Evolutionary conservation across 495 filamentous ascomycete species (phyloP), one percentile per base, ranked within the genome.

Genomic region (Cenococcum geophilum): DNA sequence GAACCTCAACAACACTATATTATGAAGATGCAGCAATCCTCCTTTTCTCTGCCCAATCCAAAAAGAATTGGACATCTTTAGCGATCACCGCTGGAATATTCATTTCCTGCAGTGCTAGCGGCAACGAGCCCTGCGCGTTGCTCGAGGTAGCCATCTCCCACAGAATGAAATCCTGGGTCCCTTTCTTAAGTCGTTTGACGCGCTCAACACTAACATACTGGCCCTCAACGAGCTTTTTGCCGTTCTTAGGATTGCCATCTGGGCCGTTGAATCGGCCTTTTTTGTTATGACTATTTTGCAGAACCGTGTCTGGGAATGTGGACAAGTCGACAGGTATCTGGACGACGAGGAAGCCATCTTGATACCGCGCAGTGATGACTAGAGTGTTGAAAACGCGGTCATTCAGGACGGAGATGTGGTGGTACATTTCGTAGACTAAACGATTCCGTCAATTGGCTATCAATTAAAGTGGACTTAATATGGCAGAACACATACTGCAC

Each of bases 131-230:
- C 18, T 76, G 76, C 0, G 87, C 85, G 69, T 90, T 81, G 48
- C 84, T 85, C n/a, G 83, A 81, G 48, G 86, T 89, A 3, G 82
- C 82, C 81, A 89, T 87, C 5, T 82, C 77, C 86, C 86, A 91
- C 61, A 82, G 76, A 34, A 87, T 76, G 34, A 76, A 21, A 65
- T 72, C 36, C 72, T 76, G 62, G 22, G 27, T 58, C 5, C 60
- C 66, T 43, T 55, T 56, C 4, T 73, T 67, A 10, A 77, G 48
- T 27, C 75, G 55, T 50, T 75, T 66, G 1, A 87, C 76, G 34
- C 78, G 73, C 75, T 91, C 87, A 2, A 89, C 76, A 60, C 82
- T 83, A 1, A 77, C 79, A 61, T 89, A 72, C 40, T 49, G 25
- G 6, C 71, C 72, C 14, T 68, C 35, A 11, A 70, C 61, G 9